Evolutionary conservation across 2,329 filamentous ascomycete species (phyloP).

Genomic region (Diaporthe caulivora): DNA sequence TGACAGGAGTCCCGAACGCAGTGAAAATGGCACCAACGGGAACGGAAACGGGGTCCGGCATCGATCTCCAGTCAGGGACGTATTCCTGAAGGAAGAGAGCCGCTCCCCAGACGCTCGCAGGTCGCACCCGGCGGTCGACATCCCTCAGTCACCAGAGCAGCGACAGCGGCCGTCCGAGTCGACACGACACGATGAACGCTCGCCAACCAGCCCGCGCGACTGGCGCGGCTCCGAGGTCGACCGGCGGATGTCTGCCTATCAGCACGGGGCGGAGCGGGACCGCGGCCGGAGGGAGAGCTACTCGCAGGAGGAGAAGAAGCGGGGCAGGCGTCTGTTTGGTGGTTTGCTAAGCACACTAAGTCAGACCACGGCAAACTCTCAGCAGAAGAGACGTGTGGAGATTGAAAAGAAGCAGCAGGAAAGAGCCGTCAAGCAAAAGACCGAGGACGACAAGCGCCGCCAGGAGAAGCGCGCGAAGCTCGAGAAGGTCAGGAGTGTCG

Average conservation of each 20-base stretch:
- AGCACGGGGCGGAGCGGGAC: slow-evolving; percentile 29
- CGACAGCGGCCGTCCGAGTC: slow-evolving; percentile 7
- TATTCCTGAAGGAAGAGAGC: background rate
- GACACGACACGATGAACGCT: slow-evolving; percentile 3
- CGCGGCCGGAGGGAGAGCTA: slow-evolving; percentile 56
- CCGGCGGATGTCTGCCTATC: slow-evolving; percentile 34
- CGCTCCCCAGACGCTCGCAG: background rate
- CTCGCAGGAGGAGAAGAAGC: slow-evolving; percentile 82
- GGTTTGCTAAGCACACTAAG: slow-evolving; percentile 83
- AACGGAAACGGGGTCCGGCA: background rate
- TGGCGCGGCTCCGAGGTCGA: slow-evolving; percentile 32
- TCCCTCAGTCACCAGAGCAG: slow-evolving; percentile 7
- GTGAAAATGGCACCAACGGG: slow-evolving; percentile 6
- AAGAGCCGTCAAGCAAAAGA: slow-evolving; percentile 78
- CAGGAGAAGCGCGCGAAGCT: slow-evolving; percentile 75
- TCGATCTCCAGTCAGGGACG: background rate
- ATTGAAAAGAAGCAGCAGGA: slow-evolving; percentile 87
- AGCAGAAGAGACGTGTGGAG: slow-evolving; percentile 79
- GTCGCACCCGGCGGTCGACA: background rate
- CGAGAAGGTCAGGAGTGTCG: slow-evolving; percentile 69
- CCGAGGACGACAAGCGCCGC: slow-evolving; percentile 77
- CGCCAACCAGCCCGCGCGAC: slow-evolving; percentile 21
- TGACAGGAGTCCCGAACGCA: background rate
- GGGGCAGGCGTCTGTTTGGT: slow-evolving; percentile 88
- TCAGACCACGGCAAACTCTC: slow-evolving; percentile 73